Percentiles rank a stretch among this genome's conserved stretches.
These are phyloP conservation scores for Colletotrichum agaves DNA, from an alignment of 2,329 filamentous ascomycete genomes.

Conservation along the genomic window DNA sequence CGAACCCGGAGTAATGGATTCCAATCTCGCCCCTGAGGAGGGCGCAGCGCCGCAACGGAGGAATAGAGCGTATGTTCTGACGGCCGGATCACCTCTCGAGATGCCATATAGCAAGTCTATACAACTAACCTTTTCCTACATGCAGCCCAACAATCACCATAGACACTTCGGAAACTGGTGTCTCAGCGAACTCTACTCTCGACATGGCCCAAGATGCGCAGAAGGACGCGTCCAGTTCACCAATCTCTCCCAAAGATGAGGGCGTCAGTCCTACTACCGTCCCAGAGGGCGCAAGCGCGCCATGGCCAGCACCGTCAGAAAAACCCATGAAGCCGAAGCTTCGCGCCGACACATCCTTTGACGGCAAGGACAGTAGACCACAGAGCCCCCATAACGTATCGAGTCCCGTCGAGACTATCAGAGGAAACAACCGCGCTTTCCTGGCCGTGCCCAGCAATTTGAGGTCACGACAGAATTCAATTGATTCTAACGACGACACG, in stretches of 20 bases:
- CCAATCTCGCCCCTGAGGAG: slow-evolving; percentile 28
- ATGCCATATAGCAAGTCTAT: background rate
- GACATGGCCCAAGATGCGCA: slow-evolving; percentile 45
- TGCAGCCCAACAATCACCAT: slow-evolving; percentile 65
- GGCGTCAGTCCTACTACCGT: slow-evolving; percentile 53
- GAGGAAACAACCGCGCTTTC: slow-evolving; percentile 62
- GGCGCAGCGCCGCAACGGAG: slow-evolving; percentile 41
- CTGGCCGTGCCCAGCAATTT: slow-evolving; percentile 72
- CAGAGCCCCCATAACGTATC: slow-evolving; percentile 80
- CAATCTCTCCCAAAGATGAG: slow-evolving; percentile 52
- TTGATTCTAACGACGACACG: slow-evolving; percentile 71
- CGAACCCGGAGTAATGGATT: slow-evolving; percentile 26
- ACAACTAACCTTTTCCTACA: slow-evolving; percentile 30
- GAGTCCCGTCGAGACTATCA: slow-evolving; percentile 59
- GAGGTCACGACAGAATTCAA: slow-evolving; percentile 74
- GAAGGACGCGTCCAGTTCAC: slow-evolving; percentile 45
- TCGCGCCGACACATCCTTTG: slow-evolving; percentile 69
- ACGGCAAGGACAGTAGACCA: slow-evolving; percentile 70
- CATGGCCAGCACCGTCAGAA: slow-evolving; percentile 42
- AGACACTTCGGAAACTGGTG: slow-evolving; percentile 57
- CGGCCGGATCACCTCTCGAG: background rate
- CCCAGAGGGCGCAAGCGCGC: slow-evolving; percentile 45
- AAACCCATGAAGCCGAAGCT: slow-evolving; percentile 53
- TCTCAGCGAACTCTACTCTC: slow-evolving; percentile 42
- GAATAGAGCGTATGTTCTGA: slow-evolving; percentile 51